Evolutionary conservation across 2,329 filamentous ascomycete genomes (phyloP).

Genomic region (Septoria linicola): DNA sequence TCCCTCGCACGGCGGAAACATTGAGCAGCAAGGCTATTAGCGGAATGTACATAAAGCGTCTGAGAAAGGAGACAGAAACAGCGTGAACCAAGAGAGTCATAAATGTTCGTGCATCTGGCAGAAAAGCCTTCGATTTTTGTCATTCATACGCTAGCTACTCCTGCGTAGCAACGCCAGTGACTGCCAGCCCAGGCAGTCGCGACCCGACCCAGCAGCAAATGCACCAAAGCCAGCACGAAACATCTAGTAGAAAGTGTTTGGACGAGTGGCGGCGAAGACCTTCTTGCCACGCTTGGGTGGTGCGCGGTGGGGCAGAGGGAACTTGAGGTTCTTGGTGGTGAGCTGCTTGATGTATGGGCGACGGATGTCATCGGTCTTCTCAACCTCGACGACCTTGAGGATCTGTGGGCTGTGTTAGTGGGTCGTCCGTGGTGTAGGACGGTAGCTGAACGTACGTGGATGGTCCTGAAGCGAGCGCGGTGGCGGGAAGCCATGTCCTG

Average conservation of each 20-base stretch:
- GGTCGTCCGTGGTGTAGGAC: not conserved
- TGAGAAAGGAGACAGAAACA: not conserved
- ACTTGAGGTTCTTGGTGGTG: constrained; percentile 88
- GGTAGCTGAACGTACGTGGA: constrained; percentile 70
- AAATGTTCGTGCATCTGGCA: constrained; percentile 15
- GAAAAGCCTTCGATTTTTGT: constrained; percentile 13
- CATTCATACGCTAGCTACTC: constrained; percentile 27
- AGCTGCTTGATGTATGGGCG: constrained; percentile 99
- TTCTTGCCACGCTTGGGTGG: constrained; percentile 81
- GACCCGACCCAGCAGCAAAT: constrained; percentile 25
- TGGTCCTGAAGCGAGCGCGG: constrained; percentile 94
- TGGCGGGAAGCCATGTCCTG: constrained; percentile 99
- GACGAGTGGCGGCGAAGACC: constrained; percentile 89
- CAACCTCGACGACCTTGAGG: constrained; percentile 95
- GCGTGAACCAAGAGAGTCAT: constrained; percentile 1
- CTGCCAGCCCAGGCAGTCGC: constrained; percentile 24
- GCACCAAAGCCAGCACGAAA: constrained; percentile 35
- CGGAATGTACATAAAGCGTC: too few relatives aligned
- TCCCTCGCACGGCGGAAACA: too few relatives aligned
- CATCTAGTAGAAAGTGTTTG: constrained; percentile 94
- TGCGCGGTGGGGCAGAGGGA: constrained; percentile 97
- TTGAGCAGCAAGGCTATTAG: too few relatives aligned
- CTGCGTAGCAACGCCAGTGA: constrained; percentile 23
- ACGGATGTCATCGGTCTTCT: constrained; percentile 92
- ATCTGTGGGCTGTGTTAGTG: constrained; percentile 58